Conservation (phyloP, 225 moss, liverwort and hornwort species). For the Pseudisothecium myosuroides region DNA sequence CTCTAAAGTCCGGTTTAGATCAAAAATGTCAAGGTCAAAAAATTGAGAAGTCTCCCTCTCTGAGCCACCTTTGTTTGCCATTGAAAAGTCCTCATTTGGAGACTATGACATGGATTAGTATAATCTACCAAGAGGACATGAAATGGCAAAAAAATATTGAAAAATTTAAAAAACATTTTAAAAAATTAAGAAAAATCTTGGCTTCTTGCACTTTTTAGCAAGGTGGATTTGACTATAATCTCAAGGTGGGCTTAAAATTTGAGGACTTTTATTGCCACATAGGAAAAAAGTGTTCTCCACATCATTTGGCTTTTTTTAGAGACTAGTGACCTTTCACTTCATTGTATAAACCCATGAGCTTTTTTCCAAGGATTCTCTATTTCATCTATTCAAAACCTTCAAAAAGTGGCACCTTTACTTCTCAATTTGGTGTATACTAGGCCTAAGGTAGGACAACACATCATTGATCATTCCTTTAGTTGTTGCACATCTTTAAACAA, state of each 20-base stretch:
- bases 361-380: accelerated
- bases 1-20: accelerated
- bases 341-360: accelerated
- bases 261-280: accelerated
- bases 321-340: background rate
- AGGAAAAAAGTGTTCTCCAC: accelerated
- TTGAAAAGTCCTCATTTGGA: background rate
- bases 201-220: accelerated
- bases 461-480: background rate
- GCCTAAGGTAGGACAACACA: background rate
- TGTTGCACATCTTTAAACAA: background rate
- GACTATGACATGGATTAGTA: accelerated
- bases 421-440: background rate
- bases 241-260: accelerated
- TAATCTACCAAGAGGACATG: accelerated
- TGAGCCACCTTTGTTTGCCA: background rate
- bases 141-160: background rate
- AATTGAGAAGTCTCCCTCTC: background rate
- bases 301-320: background rate
- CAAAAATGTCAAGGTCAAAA: accelerated
- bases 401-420: background rate
- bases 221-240: accelerated
- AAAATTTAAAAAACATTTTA: no score
- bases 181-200: background rate
- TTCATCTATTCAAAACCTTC: background rate